Evolutionary conservation across 2,329 filamentous ascomycete species (phyloP).

Genomic region (Alternaria sp.): DNA sequence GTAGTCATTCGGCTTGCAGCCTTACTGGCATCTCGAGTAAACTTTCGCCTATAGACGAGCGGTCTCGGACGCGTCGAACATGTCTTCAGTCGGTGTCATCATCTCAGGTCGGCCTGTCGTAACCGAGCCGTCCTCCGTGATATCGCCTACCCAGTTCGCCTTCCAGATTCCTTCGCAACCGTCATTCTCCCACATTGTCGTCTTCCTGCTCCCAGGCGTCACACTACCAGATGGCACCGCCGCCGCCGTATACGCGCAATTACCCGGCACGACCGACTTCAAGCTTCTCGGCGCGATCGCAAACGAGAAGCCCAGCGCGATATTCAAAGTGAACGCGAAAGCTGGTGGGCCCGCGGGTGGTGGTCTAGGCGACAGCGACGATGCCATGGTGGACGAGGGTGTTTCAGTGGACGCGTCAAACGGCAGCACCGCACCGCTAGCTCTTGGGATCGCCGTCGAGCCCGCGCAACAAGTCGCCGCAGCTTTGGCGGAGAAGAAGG

Average conservation of each 20-base stretch:
- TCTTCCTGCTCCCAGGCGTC: conserved; percentile 86
- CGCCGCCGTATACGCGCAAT: conserved; percentile 88
- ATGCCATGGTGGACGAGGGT: conserved; percentile 58
- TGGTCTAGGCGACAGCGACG: conserved; percentile 58
- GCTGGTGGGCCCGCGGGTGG: conserved; percentile 50
- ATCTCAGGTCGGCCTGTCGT: conserved; percentile 68
- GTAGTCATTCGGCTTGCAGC: background rate
- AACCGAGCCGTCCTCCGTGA: conserved; percentile 61
- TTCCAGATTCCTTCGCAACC: conserved; percentile 72
- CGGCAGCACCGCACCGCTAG: conserved; percentile 55
- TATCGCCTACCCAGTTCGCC: conserved; percentile 69
- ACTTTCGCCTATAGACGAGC: background rate
- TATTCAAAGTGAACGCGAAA: conserved; percentile 76
- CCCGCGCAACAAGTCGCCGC: conserved; percentile 74
- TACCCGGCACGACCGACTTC: conserved; percentile 71
- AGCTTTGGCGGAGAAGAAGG: conserved; percentile 70
- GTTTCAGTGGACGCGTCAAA: conserved; percentile 21
- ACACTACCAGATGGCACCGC: conserved; percentile 78
- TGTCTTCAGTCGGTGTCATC: conserved; percentile 67
- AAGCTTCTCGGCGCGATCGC: conserved; percentile 89
- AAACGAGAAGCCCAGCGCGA: conserved; percentile 87
- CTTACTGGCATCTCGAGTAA: conserved; percentile 6
- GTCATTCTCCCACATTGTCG: conserved; percentile 76
- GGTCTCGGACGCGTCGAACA: conserved; percentile 34
- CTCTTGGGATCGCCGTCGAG: conserved; percentile 86